These are phyloP conservation scores for Populus simonii DNA, from an alignment of 345 rosid genomes.

Conservation along the genomic window DNA sequence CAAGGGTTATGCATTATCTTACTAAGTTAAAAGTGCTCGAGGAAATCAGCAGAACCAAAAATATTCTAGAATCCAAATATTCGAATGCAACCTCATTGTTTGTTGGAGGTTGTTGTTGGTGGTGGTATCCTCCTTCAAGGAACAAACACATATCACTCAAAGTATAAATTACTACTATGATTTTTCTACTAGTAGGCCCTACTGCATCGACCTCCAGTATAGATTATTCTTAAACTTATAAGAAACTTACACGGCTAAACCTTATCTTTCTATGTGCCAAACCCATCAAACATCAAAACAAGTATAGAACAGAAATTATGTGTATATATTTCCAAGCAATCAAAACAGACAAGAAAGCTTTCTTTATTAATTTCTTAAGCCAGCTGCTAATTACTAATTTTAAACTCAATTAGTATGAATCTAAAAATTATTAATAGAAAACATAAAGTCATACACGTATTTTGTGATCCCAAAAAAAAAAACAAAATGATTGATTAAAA, in stretches of 20 bases:
- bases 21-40: not conserved
- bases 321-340: not conserved
- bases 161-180: constrained; percentile 12
- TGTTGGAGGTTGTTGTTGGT: constrained; percentile 13
- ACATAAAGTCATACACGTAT: no score
- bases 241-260: constrained; percentile 9
- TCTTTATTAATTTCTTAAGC: not conserved
- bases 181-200: constrained; percentile 32
- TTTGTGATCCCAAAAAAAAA: no score
- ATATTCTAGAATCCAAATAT: constrained; percentile 15
- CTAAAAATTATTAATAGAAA: no score
- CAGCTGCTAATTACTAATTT: not conserved
- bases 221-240: constrained; percentile 4
- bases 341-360: not conserved
- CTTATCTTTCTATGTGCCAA: constrained; percentile 16
- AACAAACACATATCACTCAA: constrained; percentile 13
- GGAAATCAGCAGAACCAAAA: not conserved
- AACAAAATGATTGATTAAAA: no score
- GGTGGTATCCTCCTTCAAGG: constrained; percentile 20
- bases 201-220: constrained; percentile 26
- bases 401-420: no score
- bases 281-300: constrained; percentile 13
- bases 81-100: constrained; percentile 12
- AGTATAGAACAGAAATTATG: not conserved
- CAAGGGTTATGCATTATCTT: constrained; percentile 12